Evolutionary conservation across 345 rosid species (phyloP).

Genomic region (Conringia planisiliqua): DNA sequence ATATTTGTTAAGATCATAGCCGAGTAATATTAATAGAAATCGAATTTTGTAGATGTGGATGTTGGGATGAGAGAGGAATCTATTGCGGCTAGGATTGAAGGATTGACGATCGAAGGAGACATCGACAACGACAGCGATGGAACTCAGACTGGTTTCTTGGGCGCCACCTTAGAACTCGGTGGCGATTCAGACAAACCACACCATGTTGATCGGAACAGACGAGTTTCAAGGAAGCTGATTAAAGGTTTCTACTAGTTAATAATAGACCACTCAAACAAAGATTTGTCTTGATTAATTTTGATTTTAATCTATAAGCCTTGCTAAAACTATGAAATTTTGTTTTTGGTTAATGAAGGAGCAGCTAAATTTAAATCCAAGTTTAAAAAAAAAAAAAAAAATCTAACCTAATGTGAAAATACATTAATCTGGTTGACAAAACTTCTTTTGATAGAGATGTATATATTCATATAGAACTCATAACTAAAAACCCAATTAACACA

Average conservation of each 20-base stretch:
- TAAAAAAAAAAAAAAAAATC: no score
- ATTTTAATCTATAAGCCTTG: background rate
- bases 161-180: constrained; percentile 37
- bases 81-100: constrained; percentile 56
- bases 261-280: background rate
- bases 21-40: background rate
- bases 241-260: constrained; percentile 19
- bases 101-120: constrained; percentile 69
- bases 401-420: background rate
- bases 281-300: background rate
- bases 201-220: background rate
- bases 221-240: constrained; percentile 32
- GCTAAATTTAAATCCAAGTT: background rate
- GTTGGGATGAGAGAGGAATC: constrained; percentile 46
- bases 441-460: constrained; percentile 2
- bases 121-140: constrained; percentile 70
- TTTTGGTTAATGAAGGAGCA: constrained; percentile 6
- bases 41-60: constrained; percentile 38
- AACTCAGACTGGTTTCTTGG: constrained; percentile 69
- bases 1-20: background rate
- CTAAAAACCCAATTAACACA: constrained; percentile 1
- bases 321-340: background rate
- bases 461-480: background rate
- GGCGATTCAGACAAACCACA: constrained; percentile 30
- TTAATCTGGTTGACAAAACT: constrained; percentile 9